phyloP scores from a whole-genome alignment of 257 asterid genomes.

The Handroanthus guayacan region DNA sequence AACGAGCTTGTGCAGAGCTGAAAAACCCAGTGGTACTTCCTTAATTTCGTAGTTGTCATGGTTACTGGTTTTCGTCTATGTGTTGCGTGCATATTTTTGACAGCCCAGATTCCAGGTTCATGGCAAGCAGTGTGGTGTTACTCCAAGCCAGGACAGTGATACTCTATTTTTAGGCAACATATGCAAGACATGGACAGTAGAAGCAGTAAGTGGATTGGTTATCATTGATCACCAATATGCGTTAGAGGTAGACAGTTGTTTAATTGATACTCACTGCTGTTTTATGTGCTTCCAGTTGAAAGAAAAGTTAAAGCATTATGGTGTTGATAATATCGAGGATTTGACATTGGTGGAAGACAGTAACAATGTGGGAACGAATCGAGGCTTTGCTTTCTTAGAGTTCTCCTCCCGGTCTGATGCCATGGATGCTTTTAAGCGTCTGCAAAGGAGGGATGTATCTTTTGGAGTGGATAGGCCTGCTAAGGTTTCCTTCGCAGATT shows the following conservation, averaged over 20 bases:
- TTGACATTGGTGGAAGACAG: constrained; percentile 93
- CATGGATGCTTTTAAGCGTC: constrained; percentile 96
- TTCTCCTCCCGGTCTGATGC: constrained; percentile 94
- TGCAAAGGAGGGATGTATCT: constrained; percentile 87
- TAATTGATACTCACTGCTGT: constrained; percentile 49
- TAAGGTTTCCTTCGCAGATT: constrained; percentile 97
- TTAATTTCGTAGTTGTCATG: constrained; percentile 45
- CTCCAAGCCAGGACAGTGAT: constrained; percentile 98
- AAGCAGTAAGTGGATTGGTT: constrained; percentile 77
- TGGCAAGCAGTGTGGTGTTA: constrained; percentile 98
- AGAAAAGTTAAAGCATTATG: constrained; percentile 81
- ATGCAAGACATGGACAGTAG: constrained; percentile 95
- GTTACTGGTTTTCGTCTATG: constrained; percentile 37
- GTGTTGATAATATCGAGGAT: constrained; percentile 83
- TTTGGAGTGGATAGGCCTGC: constrained; percentile 98
- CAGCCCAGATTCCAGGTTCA: constrained; percentile 77
- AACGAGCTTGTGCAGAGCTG: constrained; percentile 82
- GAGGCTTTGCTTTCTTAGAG: constrained; percentile 96
- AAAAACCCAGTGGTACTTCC: constrained; percentile 88
- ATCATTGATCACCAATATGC: constrained; percentile 38
- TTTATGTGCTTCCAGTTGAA: constrained; percentile 76
- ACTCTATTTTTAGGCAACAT: constrained; percentile 94
- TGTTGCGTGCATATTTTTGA: constrained; percentile 50
- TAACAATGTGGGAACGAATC: constrained; percentile 73
- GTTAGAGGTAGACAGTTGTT: constrained; percentile 39